Evolutionary conservation across 495 filamentous ascomycete genomes (phyloP), one percentile per base, ranked within the genome.

Genomic region (Talaromyces liani): DNA sequence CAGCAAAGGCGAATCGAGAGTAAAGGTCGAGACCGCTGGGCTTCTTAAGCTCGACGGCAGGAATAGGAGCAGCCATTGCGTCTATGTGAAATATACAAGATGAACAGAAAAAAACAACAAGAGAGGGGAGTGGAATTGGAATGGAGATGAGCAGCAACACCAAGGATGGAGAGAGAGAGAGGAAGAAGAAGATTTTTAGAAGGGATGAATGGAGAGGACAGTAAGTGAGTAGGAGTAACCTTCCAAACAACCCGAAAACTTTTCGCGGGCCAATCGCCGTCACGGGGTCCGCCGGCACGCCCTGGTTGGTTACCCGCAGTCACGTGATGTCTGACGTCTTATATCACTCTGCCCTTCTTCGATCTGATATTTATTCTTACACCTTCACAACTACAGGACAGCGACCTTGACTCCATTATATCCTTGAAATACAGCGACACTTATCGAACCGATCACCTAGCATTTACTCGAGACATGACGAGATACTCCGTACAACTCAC

Each of bases 1-100:
- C 92, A 66, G 92, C 92, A 71, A 96, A 89, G 75, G 93, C 91
- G 82, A 96, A 96, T 74, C 91, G 80, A 65, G 88, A 86, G 81
- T 92, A 91, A 62, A 91, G 84, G 58, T 72, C 73, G 65, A 84
- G 63, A 51, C 84, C 86, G 62, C 70, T 78, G 62, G 80, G 71
- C 64, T 75, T 74, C 68, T 77, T 31, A 65, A 84, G 72, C 72
- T 83, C 73, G 55, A 73, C 66, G 54, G 77, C 73, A 16, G 75
- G 68, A 29, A 69, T 58, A 27, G 68, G 45, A 60, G 79, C 68
- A 65, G 81, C 75, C 81, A 83, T 83, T 71, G 66, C 73, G 68
- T 71, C 53, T 59, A 58, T 58, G 56, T 34, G 10, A 25, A 58
- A 58, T 34, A 22, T 33, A 25, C 27, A 25, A 58, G 55, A 58